Percentiles rank a stretch among this genome's conserved stretches.
Conservation (phyloP, 2,329 filamentous ascomycete species). For the Helotiales sp. region DNA sequence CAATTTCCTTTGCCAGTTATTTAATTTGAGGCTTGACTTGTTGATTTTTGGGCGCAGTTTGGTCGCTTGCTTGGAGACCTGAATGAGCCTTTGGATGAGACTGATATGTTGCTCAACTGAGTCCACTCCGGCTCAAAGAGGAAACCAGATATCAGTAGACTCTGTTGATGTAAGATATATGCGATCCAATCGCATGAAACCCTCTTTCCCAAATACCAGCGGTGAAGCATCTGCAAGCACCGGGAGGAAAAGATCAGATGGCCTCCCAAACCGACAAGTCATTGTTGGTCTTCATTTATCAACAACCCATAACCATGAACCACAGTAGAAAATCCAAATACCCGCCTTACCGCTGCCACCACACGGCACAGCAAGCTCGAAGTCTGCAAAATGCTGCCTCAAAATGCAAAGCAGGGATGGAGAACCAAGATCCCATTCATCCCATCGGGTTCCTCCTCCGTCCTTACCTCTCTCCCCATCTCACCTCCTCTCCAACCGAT, state of each 20-base stretch:
- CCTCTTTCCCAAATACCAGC: neutral
- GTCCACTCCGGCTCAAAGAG: neutral
- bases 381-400: neutral
- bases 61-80: neutral
- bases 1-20: neutral
- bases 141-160: too few species aligned
- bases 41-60: neutral
- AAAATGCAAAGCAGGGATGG: neutral
- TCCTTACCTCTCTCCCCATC: neutral
- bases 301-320: neutral
- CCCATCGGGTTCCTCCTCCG: neutral
- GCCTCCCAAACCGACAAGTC: neutral
- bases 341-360: neutral
- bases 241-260: neutral
- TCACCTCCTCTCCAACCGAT: neutral
- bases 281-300: neutral
- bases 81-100: neutral
- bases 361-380: neutral
- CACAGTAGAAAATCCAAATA: neutral
- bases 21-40: neutral
- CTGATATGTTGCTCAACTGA: neutral
- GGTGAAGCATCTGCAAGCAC: neutral
- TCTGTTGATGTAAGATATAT: neutral
- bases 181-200: neutral
- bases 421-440: neutral